Percentiles rank a stretch among this genome's conserved stretches.
phyloP scores from a whole-genome alignment of 176 grass and related monocot genomes.

The Tillandsia fasciculata region DNA sequence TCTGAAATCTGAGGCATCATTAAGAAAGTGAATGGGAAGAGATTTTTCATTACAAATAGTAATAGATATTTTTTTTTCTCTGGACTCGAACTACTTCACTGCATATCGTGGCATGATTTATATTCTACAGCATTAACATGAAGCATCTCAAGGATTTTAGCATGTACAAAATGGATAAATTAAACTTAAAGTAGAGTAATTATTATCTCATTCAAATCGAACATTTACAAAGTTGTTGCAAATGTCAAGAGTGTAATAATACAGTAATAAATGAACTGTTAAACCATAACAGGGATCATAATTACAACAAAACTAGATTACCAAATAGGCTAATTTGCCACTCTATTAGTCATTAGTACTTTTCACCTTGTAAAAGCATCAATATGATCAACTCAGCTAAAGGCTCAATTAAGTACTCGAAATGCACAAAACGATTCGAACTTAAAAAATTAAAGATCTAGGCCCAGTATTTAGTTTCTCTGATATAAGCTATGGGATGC shows the following conservation, averaged over 20 bases:
- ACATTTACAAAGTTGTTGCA: neutral
- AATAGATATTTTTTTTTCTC: neutral
- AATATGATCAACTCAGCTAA: no score
- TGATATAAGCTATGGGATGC: neutral
- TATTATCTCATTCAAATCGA: neutral
- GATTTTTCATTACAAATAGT: neutral
- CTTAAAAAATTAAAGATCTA: no score
- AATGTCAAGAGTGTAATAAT: neutral
- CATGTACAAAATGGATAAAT: no score
- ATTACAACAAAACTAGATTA: no score
- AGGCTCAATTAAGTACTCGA: no score
- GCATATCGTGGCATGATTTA: neutral
- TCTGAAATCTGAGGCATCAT: neutral
- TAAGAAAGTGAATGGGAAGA: neutral
- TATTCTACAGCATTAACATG: no score
- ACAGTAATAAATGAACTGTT: neutral
- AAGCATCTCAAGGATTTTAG: no score
- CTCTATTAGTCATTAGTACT: neutral
- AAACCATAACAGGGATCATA: neutral
- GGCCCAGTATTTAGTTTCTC: no score
- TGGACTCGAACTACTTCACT: neutral
- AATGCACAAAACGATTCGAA: no score
- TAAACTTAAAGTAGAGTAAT: neutral
- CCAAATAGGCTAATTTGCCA: neutral
- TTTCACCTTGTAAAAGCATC: no score